Conservation (phyloP, 108 stramenopile species). For the Pseudonitzschia multiseries region DNA sequence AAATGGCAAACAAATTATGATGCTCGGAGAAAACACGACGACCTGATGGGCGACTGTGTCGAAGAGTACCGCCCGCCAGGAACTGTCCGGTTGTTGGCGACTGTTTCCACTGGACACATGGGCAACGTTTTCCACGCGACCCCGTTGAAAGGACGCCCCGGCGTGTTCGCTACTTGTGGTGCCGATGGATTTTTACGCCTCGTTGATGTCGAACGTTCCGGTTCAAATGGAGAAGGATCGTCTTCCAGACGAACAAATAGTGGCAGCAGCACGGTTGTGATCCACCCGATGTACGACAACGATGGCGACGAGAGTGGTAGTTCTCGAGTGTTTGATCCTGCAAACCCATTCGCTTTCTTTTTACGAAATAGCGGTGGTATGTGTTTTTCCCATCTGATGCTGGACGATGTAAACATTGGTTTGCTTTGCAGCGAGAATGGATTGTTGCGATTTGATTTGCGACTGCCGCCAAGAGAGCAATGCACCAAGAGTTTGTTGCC, state of each 20-base stretch:
- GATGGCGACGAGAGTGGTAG: slow-evolving; percentile 26
- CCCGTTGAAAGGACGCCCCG: slow-evolving; percentile 50
- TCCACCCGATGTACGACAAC: slow-evolving; percentile 57
- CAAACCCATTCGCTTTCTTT: slow-evolving; percentile 19
- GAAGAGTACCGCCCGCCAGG: slow-evolving; percentile 40
- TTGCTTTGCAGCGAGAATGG: slow-evolving; percentile 78
- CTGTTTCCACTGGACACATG: slow-evolving; percentile 67
- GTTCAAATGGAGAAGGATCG: not conserved
- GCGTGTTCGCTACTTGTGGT: slow-evolving; percentile 75
- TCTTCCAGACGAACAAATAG: not conserved
- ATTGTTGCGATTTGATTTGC: slow-evolving; percentile 67
- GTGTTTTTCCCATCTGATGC: slow-evolving; percentile 79
- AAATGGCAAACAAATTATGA: slow-evolving; percentile 2
- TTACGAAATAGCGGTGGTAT: slow-evolving; percentile 26
- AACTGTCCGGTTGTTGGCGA: slow-evolving; percentile 59
- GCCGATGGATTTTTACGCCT: slow-evolving; percentile 78
- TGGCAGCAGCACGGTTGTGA: slow-evolving; percentile 30
- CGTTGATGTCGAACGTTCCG: slow-evolving; percentile 43
- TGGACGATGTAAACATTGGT: slow-evolving; percentile 57
- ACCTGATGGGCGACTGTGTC: not conserved
- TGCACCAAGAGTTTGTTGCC: slow-evolving; percentile 46
- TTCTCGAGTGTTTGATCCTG: slow-evolving; percentile 20
- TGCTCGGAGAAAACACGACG: not conserved
- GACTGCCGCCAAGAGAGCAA: slow-evolving; percentile 66
- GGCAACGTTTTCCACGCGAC: slow-evolving; percentile 81